Evolutionary conservation across 1,139 yeast species (phyloP).

Genomic region (Sugiyamaella japonica): DNA sequence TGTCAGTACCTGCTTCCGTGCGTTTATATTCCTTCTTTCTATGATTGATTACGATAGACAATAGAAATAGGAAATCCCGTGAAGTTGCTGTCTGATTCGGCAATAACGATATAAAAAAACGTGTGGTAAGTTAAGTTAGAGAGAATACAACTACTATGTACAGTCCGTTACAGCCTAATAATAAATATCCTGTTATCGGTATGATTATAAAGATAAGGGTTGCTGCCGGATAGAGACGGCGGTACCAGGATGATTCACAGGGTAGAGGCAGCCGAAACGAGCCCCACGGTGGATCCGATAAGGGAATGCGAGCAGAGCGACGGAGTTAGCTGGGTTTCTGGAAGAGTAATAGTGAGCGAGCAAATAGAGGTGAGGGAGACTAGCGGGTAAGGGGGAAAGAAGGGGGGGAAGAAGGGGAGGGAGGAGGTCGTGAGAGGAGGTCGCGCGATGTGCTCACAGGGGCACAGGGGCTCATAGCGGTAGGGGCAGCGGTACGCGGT

Average conservation of each 20-base stretch:
- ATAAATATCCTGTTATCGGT: not conserved
- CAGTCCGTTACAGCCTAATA: not conserved
- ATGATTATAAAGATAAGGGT: not conserved
- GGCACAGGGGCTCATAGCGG: too few relatives aligned
- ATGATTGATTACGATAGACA: not conserved
- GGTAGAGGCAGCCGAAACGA: not conserved
- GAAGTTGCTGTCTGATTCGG: not conserved
- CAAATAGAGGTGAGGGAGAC: too few relatives aligned
- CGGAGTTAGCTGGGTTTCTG: not conserved
- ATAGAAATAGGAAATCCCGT: not conserved
- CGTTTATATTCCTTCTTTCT: not conserved
- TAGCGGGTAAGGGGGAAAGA: too few relatives aligned
- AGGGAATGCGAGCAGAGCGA: not conserved
- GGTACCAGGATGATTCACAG: not conserved
- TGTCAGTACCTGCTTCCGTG: not conserved
- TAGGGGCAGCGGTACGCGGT: too few relatives aligned
- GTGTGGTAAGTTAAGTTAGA: not conserved
- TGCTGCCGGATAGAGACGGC: not conserved
- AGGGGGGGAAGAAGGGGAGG: too few relatives aligned
- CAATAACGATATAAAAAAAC: too few relatives aligned
- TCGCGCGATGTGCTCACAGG: too few relatives aligned
- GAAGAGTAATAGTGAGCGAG: not conserved
- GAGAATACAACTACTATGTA: not conserved
- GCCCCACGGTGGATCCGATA: not conserved
- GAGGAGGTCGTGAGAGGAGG: too few relatives aligned